Conservation (phyloP, 805 yeast species). For the Schwanniomyces sp. region DNA sequence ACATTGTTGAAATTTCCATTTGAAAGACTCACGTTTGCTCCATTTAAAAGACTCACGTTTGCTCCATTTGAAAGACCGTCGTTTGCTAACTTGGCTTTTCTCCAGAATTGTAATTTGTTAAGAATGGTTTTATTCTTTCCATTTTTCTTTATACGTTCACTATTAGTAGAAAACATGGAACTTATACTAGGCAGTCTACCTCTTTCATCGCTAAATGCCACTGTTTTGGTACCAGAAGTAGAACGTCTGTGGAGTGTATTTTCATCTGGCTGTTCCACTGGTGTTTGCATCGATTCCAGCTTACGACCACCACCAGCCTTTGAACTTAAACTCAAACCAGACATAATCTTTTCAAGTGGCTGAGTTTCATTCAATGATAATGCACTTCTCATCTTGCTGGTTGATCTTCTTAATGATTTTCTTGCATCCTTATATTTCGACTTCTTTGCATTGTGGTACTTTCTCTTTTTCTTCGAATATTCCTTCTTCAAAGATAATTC, state of each 20-base stretch:
- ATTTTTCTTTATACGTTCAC: constrained; percentile 11
- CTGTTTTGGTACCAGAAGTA: neutral
- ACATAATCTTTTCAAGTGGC: constrained; percentile 39
- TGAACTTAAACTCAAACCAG: constrained; percentile 34
- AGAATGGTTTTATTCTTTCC: constrained; percentile 24
- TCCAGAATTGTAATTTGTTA: constrained; percentile 41
- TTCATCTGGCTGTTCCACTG: neutral
- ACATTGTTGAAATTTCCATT: constrained; percentile 3
- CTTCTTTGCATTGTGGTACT: constrained; percentile 28
- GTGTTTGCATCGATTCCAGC: constrained; percentile 2
- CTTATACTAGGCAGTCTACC: constrained; percentile 9
- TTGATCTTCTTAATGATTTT: constrained; percentile 28
- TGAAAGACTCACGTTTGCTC: too few species aligned
- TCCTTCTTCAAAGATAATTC: constrained; percentile 61
- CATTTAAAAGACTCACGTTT: too few species aligned
- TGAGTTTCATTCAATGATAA: constrained; percentile 36
- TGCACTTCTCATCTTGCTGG: constrained; percentile 35
- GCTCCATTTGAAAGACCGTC: too few species aligned
- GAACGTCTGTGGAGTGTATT: neutral
- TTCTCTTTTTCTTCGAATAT: constrained; percentile 30
- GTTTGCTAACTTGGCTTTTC: constrained; percentile 15
- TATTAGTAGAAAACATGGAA: constrained; percentile 5
- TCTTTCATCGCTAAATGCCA: neutral
- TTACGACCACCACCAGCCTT: constrained; percentile 7
- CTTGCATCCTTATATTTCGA: constrained; percentile 32